Percentiles rank a stretch among this genome's conserved stretches.
Evolutionary conservation across 1,284 basidiomycete genomes (phyloP).

Genomic region (Fereydounia khargensis): DNA sequence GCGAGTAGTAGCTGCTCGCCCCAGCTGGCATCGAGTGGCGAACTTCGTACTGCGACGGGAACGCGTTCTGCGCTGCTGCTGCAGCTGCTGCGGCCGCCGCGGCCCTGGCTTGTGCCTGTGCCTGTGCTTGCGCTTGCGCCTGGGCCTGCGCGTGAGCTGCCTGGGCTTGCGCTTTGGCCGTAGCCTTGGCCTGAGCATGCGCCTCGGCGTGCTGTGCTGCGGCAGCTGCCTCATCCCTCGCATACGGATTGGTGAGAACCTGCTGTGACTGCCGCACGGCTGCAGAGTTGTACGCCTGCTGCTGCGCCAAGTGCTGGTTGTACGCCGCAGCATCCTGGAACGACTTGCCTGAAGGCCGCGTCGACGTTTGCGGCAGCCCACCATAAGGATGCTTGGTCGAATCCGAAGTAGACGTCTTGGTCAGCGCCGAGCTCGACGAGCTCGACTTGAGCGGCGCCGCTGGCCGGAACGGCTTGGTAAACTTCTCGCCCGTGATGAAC

Average conservation of each 20-base stretch:
- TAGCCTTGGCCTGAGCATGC: constrained; percentile 26
- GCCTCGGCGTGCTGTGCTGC: constrained; percentile 11
- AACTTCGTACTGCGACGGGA: constrained; percentile 19
- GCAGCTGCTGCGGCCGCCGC: constrained; percentile 26
- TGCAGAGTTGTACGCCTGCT: constrained; percentile 80
- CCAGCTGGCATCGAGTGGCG: constrained; percentile 21
- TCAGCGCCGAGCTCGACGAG: constrained; percentile 4
- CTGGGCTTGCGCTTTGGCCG: constrained; percentile 37
- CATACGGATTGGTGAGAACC: constrained; percentile 49
- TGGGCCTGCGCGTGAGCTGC: constrained; percentile 30
- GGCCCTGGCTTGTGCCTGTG: constrained; percentile 21
- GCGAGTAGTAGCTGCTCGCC: constrained; percentile 8
- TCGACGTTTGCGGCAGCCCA: constrained; percentile 71
- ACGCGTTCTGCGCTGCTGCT: constrained; percentile 22
- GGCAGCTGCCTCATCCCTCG: constrained; percentile 24
- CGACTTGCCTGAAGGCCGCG: constrained; percentile 67
- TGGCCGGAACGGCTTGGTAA: constrained; percentile 59
- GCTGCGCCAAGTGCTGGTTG: constrained; percentile 88
- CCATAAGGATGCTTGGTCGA: constrained; percentile 83
- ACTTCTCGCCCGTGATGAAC: constrained; percentile 97
- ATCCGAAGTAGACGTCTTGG: constrained; percentile 13
- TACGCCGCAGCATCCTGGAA: constrained; percentile 91
- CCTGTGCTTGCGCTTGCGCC: constrained; percentile 31
- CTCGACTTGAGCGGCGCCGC: constrained; percentile 22
- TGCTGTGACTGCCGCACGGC: constrained; percentile 55